phyloP scores from a whole-genome alignment of 108 stramenopile genomes.

The Stephanodiscus triporus region DNA sequence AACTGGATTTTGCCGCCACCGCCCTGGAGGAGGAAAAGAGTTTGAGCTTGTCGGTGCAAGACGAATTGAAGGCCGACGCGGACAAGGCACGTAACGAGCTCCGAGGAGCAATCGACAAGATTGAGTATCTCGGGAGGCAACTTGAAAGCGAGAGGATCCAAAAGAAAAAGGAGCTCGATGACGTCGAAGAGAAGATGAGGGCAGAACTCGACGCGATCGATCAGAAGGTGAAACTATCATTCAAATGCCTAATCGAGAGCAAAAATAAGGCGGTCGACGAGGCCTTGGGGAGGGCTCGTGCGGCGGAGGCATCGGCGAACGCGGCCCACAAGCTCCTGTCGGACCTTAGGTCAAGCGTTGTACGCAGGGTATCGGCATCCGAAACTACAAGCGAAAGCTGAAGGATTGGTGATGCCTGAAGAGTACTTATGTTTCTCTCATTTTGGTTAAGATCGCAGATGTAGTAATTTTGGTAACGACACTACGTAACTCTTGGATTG shows the following conservation, averaged over 20 bases:
- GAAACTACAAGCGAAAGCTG: constrained; percentile 15
- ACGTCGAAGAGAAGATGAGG: constrained; percentile 31
- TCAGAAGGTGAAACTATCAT: constrained; percentile 24
- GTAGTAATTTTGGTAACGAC: not conserved
- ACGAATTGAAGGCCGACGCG: constrained; percentile 4
- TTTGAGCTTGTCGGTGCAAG: not conserved
- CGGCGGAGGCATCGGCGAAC: constrained; percentile 21
- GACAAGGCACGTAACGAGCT: constrained; percentile 1
- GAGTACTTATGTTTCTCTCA: not conserved
- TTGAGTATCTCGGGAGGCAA: constrained; percentile 1
- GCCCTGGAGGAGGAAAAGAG: constrained; percentile 14
- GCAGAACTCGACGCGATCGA: constrained; percentile 34
- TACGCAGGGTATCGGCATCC: constrained; percentile 15
- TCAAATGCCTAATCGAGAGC: constrained; percentile 10
- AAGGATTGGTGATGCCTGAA: not conserved
- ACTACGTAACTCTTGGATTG: too few relatives aligned
- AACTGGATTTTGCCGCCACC: not conserved
- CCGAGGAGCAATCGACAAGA: constrained; percentile 10
- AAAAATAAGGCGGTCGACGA: constrained; percentile 30
- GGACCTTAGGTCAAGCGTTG: constrained; percentile 16
- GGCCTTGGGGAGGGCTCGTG: constrained; percentile 22
- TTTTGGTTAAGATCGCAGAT: constrained; percentile 4
- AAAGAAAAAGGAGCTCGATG: constrained; percentile 17
- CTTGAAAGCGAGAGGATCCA: constrained; percentile 16
- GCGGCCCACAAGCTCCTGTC: constrained; percentile 25